phyloP scores from a whole-genome alignment of 495 filamentous ascomycete species.

The Neurospora africana region DNA sequence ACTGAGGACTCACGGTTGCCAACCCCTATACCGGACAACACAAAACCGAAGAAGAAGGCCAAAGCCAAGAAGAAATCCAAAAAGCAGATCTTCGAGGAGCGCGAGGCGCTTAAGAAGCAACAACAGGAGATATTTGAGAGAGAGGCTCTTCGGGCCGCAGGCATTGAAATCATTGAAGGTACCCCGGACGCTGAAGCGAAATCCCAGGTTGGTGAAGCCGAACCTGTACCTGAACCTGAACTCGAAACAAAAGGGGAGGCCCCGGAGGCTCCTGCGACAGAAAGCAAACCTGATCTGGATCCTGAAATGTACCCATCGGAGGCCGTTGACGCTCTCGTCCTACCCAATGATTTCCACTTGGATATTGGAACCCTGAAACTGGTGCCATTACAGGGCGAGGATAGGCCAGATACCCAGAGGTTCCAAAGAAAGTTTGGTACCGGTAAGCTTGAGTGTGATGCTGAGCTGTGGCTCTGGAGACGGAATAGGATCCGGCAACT shows the following conservation, averaged over 20 bases:
- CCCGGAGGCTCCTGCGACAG: constrained; percentile 7
- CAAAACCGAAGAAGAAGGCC: constrained; percentile 28
- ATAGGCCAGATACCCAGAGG: constrained; percentile 66
- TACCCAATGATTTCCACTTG: constrained; percentile 20
- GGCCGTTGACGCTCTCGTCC: constrained; percentile 15
- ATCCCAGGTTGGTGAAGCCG: constrained; percentile 1
- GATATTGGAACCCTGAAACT: constrained; percentile 25
- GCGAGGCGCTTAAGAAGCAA: constrained; percentile 47
- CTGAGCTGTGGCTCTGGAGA: constrained; percentile 76
- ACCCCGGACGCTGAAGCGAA: constrained; percentile 11
- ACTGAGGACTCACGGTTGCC: constrained; percentile 31
- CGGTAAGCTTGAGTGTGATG: constrained; percentile 47
- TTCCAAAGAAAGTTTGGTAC: constrained; percentile 64
- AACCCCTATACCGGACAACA: constrained; percentile 27
- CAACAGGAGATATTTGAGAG: constrained; percentile 32
- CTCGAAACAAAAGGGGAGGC: constrained; percentile 12
- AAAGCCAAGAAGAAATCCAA: constrained; percentile 60
- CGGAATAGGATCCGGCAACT: constrained; percentile 82
- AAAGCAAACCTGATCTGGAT: constrained; percentile 17
- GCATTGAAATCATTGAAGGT: constrained; percentile 20
- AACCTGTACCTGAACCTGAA: constrained; percentile 10
- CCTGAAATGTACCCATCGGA: constrained; percentile 28
- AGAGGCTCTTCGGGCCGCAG: constrained; percentile 22
- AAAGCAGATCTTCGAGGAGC: constrained; percentile 61
- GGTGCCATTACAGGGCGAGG: constrained; percentile 53